Evolutionary conservation across 495 filamentous ascomycete genomes (phyloP), one percentile per base, ranked within the genome.

Genomic region (Penicillium samsonianum): DNA sequence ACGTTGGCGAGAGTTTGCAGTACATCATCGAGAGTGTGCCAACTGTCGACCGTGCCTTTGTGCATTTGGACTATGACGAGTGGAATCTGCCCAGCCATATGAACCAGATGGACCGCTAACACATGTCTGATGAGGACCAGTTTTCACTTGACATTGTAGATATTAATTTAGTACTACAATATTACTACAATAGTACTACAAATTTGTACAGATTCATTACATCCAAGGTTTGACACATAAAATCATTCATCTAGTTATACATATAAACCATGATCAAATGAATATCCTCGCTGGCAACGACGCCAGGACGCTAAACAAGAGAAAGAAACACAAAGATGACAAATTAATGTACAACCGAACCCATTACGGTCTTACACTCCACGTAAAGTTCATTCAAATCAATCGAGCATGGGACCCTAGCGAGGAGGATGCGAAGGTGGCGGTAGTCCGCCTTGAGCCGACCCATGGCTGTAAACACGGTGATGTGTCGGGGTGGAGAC

Each of bases 1-100:
- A 97, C 70, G 72, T 97, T 54, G 89, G 88, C 5, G 92, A 97
- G 75, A 90, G 86, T 60, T 68, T 97, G 71, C 88, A 94, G 71
- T 96, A 96, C 72, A 90, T 96, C 50, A 72, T 96, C 40, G 92
- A 96, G 73, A 91, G 87, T 48, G 89, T 96, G 23, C 90, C 90
- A 4, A 88, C 81, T 43, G 88, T 84, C 4, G 85, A 87, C 71
- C 73, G 84, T 6, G 82, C 79, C 12, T 87, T 87, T 77, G 90
- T 95, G 35, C 91, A 96, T 74, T 73, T 87, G 55, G 91, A 96
- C 71, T 96, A 96, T 69, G 77, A 85, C 19, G 81, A 80, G 28
- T 92, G 85, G 65, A 96, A 96, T 67, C 67, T 94, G 37, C 91
- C 91, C 2, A 95, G 82, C 22, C 91, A 96, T 69, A 87, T 96